Base-by-base conservation (phyloP, 2,329 filamentous ascomycete genomes). In the Botrytis tulipae region DNA sequence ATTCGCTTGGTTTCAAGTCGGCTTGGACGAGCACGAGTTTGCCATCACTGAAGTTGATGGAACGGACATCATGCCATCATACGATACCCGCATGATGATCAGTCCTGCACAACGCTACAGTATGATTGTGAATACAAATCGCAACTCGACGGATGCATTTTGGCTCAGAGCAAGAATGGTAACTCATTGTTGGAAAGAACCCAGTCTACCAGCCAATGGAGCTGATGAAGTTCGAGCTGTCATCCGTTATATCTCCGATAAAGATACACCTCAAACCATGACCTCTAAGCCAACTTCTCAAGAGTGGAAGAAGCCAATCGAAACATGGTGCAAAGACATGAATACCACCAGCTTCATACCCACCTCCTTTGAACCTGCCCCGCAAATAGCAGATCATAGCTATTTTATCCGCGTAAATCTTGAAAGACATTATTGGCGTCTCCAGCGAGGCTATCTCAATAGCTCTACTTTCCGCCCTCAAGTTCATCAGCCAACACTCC, bases 81-180 rank as follows among this genome's bases (percentile, higher is more conserved):
- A 87, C 1, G 86, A 90, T 10, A 85, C 87, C 48, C 87, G 89
- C 75, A 82, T 94, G 71, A 90, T 92, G 74, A 83, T 94, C 35
- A 86, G 90, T 12, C 90, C 91, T 1, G 91, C 91, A 0, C 92
- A 94, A 79, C 86, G 92, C 22, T 93, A 93, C 78, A 92, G 90
- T 77, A 85, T 91, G 22, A 81, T 93, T 0, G 78, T 94, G 1
- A 87, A 87, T 2, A 85, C 90, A 9, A 90, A 90, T 78, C 86
- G 87, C 67, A 85, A 86, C 3, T 83, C 84, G 0, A 80, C 81
- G 8, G 80, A 86, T 25, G 83, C 88, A 12, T 93, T 90, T 78
- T 91, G 91, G 83, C 86, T 93, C 76, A 85, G 91, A 35, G 89
- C 90, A 0, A 84, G 86, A 63, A 90, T 91, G 87, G 82, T 89